Conservation (phyloP, 2,329 filamentous ascomycete genomes). For the Ophiosphaerella herpotricha region DNA sequence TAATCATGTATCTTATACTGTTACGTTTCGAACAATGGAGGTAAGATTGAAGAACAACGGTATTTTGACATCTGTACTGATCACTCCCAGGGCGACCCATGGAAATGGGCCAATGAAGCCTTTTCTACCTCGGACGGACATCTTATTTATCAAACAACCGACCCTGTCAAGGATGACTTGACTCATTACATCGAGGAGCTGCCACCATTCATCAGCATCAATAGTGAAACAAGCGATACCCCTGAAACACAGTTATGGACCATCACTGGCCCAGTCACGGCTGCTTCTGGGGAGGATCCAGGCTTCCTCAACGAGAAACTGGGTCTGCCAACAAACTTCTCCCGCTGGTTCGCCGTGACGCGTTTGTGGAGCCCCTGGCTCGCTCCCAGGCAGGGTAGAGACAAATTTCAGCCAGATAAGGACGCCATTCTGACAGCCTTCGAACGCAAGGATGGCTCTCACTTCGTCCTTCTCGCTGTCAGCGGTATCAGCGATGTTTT, state of each 20-base stretch:
- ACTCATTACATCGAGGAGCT: constrained; percentile 62
- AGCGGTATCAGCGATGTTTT: constrained; percentile 74
- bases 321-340: constrained; percentile 66
- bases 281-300: constrained; percentile 63
- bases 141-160: constrained; percentile 57
- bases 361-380: constrained; percentile 84
- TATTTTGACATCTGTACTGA: constrained; percentile 3
- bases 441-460: constrained; percentile 69
- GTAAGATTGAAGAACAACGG: constrained; percentile 1
- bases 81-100: constrained; percentile 51
- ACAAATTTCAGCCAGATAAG: constrained; percentile 70
- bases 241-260: constrained; percentile 73
- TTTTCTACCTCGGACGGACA: constrained; percentile 67
- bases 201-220: constrained; percentile 60
- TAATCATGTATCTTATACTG: constrained; percentile 65
- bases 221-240: constrained; percentile 65
- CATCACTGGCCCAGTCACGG: constrained; percentile 61
- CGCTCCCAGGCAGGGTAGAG: constrained; percentile 80
- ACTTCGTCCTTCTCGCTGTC: constrained; percentile 77
- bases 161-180: constrained; percentile 49
- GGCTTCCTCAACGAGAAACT: constrained; percentile 61
- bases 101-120: constrained; percentile 73
- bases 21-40: constrained; percentile 66
- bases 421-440: constrained; percentile 82
- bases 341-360: constrained; percentile 81